Percentiles rank a stretch among this genome's conserved stretches.
Conservation (phyloP, 176 grass and related monocot species). For the Pharus latifolius region DNA sequence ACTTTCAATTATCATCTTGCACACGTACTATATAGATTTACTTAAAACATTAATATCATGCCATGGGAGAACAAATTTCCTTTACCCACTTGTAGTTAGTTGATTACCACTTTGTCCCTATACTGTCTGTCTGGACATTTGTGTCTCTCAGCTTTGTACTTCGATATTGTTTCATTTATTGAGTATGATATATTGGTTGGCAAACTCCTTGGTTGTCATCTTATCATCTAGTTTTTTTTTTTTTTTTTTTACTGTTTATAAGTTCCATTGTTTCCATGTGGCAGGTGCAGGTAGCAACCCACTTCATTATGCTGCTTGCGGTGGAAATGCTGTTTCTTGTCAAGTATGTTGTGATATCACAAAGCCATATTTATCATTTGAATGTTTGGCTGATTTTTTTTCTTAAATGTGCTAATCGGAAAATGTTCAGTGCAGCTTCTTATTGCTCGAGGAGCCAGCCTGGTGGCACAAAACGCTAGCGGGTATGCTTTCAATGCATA, state of each 20-base stretch:
- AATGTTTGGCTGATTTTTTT: constrained; percentile 9
- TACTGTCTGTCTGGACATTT: background rate
- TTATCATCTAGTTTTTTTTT: background rate
- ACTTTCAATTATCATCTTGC: background rate
- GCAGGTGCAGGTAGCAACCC: constrained; percentile 88
- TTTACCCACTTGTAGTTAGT: background rate
- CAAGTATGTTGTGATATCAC: constrained; percentile 52
- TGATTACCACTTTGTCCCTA: background rate
- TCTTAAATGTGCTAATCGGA: constrained; percentile 5
- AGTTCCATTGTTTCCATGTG: constrained; percentile 7
- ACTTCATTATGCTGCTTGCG: constrained; percentile 93
- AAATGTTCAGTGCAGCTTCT: constrained; percentile 54
- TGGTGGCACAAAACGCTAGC: constrained; percentile 49
- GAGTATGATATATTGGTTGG: background rate
- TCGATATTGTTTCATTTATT: background rate
- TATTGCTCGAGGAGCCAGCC: constrained; percentile 68
- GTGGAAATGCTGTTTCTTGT: constrained; percentile 88
- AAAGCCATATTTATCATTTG: background rate
- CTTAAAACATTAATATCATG: background rate
- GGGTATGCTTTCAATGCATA: constrained; percentile 38
- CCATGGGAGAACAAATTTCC: background rate
- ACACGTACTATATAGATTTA: constrained; percentile 2
- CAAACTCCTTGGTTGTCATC: background rate
- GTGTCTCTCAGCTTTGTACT: background rate
- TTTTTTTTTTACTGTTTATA: background rate